Evolutionary conservation across 2,329 filamentous ascomycete species (phyloP), one percentile per base, ranked within the genome.

Genomic region (Leptographium radiaticola): DNA sequence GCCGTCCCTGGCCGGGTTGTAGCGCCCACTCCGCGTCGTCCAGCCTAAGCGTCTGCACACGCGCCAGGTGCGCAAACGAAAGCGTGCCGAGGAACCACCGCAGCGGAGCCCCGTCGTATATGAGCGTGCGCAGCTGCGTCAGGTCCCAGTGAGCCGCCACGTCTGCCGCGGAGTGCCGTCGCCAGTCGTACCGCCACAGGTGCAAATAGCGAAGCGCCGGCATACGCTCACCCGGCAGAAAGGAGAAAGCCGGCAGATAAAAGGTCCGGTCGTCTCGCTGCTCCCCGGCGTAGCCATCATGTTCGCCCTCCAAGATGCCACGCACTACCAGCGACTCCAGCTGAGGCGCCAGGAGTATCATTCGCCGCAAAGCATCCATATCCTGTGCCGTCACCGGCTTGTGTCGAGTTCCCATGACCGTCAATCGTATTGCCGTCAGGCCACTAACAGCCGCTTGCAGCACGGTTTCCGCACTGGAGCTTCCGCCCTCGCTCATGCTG

Each of bases 181-280:
- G 51, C 75, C 75, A 76, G 62, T 76, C 70, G 57, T 77, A 77
- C 2, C 71, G 74, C 49, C 67, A 68, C 40, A 77, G 62, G 1
- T 60, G 62, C 4, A 77, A 62, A 9, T 71, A 66, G 20, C 59
- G 60, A 6, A 77, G 60, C 0, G 73, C 62, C 1, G 74, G 74
- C 30, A 77, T 61, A 12, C 70, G 65, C 53, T 76, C 73, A 18
- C 60, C 62, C 0, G 56, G 56, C 0, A 52, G 42, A 36, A 77
- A 75, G 2, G 56, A 56, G 58, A 77, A 75, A 46, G 64, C 68
- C 15, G 69, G 72, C 4, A 73, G 72, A 53, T 73, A 56, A 39
- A 56, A 56, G 62, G 57, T 74, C 74, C 52, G 69, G 67, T 62
- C 2, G 74, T 65, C 20, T 30, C 25, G 9, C 57, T 61, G 4